A percentile compares a stretch with the other conserved stretches of the same genome.
phyloP scores from a whole-genome alignment of 495 filamentous ascomycete species.

The Neurospora sp. region DNA sequence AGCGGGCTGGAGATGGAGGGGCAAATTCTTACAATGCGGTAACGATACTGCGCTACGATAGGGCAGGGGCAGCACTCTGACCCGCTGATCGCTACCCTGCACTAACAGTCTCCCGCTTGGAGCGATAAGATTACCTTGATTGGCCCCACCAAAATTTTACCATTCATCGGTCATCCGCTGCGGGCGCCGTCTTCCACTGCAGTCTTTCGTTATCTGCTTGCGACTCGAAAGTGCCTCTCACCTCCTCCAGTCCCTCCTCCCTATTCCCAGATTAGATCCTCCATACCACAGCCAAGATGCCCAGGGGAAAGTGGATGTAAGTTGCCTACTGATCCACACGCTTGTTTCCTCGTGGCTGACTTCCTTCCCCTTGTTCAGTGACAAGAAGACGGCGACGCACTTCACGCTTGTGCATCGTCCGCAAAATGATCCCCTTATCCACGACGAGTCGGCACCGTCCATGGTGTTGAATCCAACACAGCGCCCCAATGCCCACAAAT shows the following conservation, averaged over 20 bases:
- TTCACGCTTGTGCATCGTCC: constrained; percentile 92
- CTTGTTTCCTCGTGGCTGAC: background rate
- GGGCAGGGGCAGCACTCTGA: background rate
- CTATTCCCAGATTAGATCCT: background rate
- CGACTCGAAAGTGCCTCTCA: constrained; percentile 4
- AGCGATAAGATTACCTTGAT: constrained; percentile 22
- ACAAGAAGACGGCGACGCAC: constrained; percentile 88
- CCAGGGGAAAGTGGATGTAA: constrained; percentile 83
- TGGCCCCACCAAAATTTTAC: constrained; percentile 39
- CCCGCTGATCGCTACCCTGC: constrained; percentile 1
- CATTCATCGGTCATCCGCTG: background rate
- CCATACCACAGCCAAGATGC: constrained; percentile 45
- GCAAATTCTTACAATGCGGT: constrained; percentile 17
- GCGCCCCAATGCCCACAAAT: constrained; percentile 27
- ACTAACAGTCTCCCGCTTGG: background rate
- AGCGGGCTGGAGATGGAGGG: constrained; percentile 21
- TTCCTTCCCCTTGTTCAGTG: constrained; percentile 38
- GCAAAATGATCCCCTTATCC: constrained; percentile 91
- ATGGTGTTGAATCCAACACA: constrained; percentile 61
- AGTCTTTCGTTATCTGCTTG: background rate
- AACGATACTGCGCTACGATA: constrained; percentile 15
- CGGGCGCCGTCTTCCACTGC: background rate
- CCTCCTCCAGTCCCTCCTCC: background rate
- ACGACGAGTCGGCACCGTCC: constrained; percentile 70
- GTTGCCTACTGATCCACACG: constrained; percentile 20